Evolutionary conservation across 2,329 filamentous ascomycete species (phyloP), one percentile per base, ranked within the genome.

Genomic region (Arthrobotrys musiformis): DNA sequence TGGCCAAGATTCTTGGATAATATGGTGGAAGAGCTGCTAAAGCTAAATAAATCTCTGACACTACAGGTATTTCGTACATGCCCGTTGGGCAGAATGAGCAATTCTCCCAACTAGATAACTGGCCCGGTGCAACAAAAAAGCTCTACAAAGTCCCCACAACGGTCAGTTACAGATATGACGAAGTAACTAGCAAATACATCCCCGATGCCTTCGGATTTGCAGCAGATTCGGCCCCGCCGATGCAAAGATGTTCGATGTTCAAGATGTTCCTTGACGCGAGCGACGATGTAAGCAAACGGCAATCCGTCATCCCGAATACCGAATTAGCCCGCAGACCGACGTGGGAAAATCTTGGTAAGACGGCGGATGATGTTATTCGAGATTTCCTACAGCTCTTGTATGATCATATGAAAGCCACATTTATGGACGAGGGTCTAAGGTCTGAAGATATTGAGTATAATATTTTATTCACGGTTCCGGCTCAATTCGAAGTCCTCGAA

Each of bases 121-220:
- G 70, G 70, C 70, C 70, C n/a, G 70, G 70, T 6, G 70, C 70
- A 11, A 46, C 44, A 7, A 63, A 63, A 7, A 75, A 69, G 50
- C 46, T 75, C 1, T 75, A 69, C 63, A 75, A 75, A 62, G 70
- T 75, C 4, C 70, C 70, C 0, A 75, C 70, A 22, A 58, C 46
- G 9, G 37, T 75, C 24, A 75, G 70, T 17, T 75, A 75, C 37
- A 17, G 19, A 22, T 35, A 28, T n/a, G 56, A 68, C 30, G 15
- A 37, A 4, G 5, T 9, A 7, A 63, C 40, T 3, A 13, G 15
- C 1, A 58, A 17, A 11, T 75, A 33, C 26, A 13, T 48, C 6
- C 70, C 70, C 1, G 33, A 69, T 40, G 62, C 62, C 2, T 75
- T 75, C 37, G 70, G 70, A 0, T 75, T 75, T 26, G 70, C 70